A percentile compares a stretch with the other conserved stretches of the same genome.
Evolutionary conservation across 352 stramenopile species (phyloP).

Genomic region (Pythium chondricola): DNA sequence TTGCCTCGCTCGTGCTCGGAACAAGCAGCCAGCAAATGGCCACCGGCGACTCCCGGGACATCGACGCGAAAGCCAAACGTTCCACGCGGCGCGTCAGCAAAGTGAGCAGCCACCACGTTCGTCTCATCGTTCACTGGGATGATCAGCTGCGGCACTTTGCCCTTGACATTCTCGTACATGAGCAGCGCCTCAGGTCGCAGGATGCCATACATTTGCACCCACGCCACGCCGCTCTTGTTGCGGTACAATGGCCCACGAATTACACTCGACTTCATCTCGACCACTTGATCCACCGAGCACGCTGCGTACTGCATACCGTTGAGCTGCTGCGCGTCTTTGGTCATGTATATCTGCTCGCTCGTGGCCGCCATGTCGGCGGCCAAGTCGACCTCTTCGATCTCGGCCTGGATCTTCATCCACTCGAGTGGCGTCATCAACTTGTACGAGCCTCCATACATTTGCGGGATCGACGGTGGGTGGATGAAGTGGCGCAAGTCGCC

Average conservation of each 20-base stretch:
- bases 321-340: slow-evolving; percentile 41
- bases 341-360: slow-evolving; percentile 45
- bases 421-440: slow-evolving; percentile 35
- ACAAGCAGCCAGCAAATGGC: slow-evolving; percentile 46
- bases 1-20: slow-evolving; percentile 70
- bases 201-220: slow-evolving; percentile 65
- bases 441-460: slow-evolving; percentile 60
- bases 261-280: slow-evolving; percentile 65
- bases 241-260: slow-evolving; percentile 57
- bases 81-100: slow-evolving; percentile 42
- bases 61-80: slow-evolving; percentile 59
- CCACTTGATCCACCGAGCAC: slow-evolving; percentile 53
- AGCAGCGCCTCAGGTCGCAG: slow-evolving; percentile 63
- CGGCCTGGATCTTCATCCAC: slow-evolving; percentile 67
- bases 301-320: slow-evolving; percentile 82
- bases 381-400: slow-evolving; percentile 66
- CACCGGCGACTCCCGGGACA: slow-evolving; percentile 49
- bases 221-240: slow-evolving; percentile 63
- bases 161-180: slow-evolving; percentile 55
- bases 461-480: slow-evolving; percentile 34
- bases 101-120: slow-evolving; percentile 32
- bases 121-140: slow-evolving; percentile 68
- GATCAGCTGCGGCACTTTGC: slow-evolving; percentile 62
- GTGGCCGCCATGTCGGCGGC: slow-evolving; percentile 23
- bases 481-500: slow-evolving; percentile 50